Conservation (phyloP, 1,284 basidiomycete species). For the Rhodotorula sp. region DNA sequence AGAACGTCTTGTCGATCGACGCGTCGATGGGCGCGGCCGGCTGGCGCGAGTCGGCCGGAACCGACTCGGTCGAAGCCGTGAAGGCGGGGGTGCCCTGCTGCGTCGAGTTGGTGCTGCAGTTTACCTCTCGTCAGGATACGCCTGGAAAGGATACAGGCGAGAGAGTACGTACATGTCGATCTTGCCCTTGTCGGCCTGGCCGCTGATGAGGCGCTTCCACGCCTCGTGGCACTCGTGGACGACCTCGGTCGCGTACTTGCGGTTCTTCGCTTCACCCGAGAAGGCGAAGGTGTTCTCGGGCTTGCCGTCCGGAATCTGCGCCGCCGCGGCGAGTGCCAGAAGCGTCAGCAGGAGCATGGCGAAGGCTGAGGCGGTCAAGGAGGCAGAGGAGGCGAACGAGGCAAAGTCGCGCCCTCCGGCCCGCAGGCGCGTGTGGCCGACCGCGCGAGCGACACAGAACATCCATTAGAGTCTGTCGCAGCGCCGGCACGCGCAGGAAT, state of each 20-base stretch:
- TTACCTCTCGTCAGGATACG: background rate
- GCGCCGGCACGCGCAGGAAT: too few relatives aligned
- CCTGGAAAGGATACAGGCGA: background rate
- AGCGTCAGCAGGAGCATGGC: background rate
- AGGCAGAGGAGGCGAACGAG: background rate
- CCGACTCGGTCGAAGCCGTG: constrained; percentile 65
- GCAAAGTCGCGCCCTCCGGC: background rate
- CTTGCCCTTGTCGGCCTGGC: constrained; percentile 75
- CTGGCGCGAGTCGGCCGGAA: constrained; percentile 79
- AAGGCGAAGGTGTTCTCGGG: constrained; percentile 86
- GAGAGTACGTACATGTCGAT: constrained; percentile 72
- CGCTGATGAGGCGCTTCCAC: constrained; percentile 89
- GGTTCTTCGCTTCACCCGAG: constrained; percentile 98
- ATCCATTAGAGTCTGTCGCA: too few relatives aligned
- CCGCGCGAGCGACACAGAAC: too few relatives aligned
- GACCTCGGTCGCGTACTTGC: constrained; percentile 96
- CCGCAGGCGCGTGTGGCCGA: too few relatives aligned
- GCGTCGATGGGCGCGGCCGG: constrained; percentile 83
- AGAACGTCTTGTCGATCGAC: constrained; percentile 63
- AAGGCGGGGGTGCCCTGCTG: constrained; percentile 73
- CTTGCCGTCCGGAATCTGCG: constrained; percentile 87
- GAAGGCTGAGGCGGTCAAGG: background rate
- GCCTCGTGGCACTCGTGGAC: constrained; percentile 99
- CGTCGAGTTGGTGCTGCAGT: constrained; percentile 61
- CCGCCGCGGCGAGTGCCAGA: background rate